A percentile compares a stretch with the other conserved stretches of the same genome.
These are phyloP conservation scores for Myxozyma melibiosi DNA, from an alignment of 805 yeast genomes.

Conservation along the genomic window DNA sequence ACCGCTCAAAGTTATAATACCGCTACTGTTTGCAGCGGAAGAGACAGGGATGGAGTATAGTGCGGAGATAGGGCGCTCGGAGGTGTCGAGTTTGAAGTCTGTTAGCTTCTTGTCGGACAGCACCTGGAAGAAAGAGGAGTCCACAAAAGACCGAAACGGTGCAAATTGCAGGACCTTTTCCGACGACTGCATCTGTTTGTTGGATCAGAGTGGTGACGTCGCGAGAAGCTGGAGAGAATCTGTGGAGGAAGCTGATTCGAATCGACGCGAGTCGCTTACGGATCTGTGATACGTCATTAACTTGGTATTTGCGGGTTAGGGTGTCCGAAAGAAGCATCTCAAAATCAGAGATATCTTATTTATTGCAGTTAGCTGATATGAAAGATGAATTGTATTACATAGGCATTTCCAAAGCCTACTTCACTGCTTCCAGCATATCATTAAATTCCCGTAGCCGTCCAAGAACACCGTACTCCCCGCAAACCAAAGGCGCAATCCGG, in stretches of 20 bases:
- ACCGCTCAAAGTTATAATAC: constrained; percentile 37
- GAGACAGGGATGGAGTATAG: constrained; percentile 38
- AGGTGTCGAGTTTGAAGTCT: constrained; percentile 63
- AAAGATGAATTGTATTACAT: too few species aligned
- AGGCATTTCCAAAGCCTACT: too few species aligned
- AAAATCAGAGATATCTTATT: too few species aligned
- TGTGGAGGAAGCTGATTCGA: too few species aligned
- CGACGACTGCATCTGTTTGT: neutral
- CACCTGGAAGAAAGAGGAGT: constrained; percentile 81
- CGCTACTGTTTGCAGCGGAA: constrained; percentile 36
- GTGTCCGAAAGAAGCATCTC: too few species aligned
- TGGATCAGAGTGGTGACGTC: neutral
- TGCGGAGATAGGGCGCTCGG: constrained; percentile 50
- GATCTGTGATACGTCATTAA: too few species aligned
- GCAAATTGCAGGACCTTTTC: neutral
- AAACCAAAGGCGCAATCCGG: constrained; percentile 21
- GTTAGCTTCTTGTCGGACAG: constrained; percentile 75
- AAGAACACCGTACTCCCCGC: constrained; percentile 21
- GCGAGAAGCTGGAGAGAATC: neutral
- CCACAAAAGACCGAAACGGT: constrained; percentile 72
- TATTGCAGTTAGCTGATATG: too few species aligned
- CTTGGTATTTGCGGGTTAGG: too few species aligned
- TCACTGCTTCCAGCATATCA: constrained; percentile 11
- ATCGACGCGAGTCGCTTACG: too few species aligned
- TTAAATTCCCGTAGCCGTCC: constrained; percentile 22